These are phyloP conservation scores for Closterium sp. DNA, from an alignment of 139 green algal species.

Conservation along the genomic window DNA sequence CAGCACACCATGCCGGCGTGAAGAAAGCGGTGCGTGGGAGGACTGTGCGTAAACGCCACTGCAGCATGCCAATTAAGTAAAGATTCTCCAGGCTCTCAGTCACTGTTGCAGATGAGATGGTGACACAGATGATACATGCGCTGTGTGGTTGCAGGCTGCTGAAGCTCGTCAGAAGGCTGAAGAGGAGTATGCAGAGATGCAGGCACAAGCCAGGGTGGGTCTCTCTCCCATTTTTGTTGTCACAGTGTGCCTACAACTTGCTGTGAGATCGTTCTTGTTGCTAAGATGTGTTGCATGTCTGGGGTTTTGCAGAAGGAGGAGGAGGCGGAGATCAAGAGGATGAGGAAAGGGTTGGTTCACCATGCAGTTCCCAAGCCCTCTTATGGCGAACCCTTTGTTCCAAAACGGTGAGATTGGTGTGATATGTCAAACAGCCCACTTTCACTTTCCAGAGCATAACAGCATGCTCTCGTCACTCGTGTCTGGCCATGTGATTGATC, in stretches of 20 bases:
- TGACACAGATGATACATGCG: no score
- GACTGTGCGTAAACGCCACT: no score
- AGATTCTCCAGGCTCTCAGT: no score
- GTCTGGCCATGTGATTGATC: background rate
- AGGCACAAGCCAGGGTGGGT: background rate
- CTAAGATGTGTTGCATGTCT: no score
- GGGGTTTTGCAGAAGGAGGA: background rate
- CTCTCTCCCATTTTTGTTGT: background rate
- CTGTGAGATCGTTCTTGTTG: no score
- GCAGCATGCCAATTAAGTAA: no score
- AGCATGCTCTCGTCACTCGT: background rate
- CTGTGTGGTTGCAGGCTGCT: background rate
- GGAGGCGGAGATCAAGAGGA: background rate
- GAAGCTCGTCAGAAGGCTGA: background rate
- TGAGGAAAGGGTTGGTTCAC: background rate
- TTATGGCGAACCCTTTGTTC: background rate
- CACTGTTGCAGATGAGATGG: no score
- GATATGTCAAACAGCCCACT: background rate
- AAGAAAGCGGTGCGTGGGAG: background rate
- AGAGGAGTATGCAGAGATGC: background rate
- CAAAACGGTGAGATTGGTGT: background rate
- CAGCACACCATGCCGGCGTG: background rate
- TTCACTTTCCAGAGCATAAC: background rate
- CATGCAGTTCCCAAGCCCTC: background rate
- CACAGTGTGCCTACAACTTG: no score